Base-by-base conservation (phyloP, 202 grass and related monocot species). In the Panicum virgatum region DNA sequence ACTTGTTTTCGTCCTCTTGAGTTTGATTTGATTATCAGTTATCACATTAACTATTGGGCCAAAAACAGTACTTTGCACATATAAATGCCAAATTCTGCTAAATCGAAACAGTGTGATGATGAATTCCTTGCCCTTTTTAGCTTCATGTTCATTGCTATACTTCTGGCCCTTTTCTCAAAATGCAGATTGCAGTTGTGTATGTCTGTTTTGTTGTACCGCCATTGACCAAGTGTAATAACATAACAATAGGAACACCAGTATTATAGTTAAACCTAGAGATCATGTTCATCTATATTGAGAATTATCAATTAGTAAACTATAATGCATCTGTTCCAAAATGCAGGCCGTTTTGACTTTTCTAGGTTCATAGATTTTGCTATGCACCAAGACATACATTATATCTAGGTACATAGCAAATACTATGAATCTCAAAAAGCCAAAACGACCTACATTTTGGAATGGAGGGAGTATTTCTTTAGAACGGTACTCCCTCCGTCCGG, bases 1-100 rank as follows among this genome's bases (percentile, higher is more conserved):
- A 76, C 48, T 67, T 6, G 19, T 39, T 1, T 6, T 57, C 14
- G 12, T 19, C 50, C 51, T 39, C 5, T 53, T 53, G 32, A 63
- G 32, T 34, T 85, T 32, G 66, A 54, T 72, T 53, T 85, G 11
- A 46, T 43, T 85, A 18, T 36, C 18, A 44, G 11, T 53, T 22
- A 12, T n/a, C 47, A 38, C 20, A 25, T 64, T 19, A 34, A 70
- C 68, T 34, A 30, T 76, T 66, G 40, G 22, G 61, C 65, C 37
- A 43, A 32, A 77, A 69, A 42, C 62, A 59, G 22, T 63, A 63
- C 32, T 42, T 51, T 39, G 20, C 32, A 54, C 7, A 73, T 72
- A 19, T 52, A 60, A 19, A 59, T 48, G 60, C 68, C 20, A 80
- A 20, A 34, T 5, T 48, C 34, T 69, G 74, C 40, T 80, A 61